These are phyloP conservation scores for Lanzia echinophila DNA, from an alignment of 2,329 filamentous ascomycete genomes.

Conservation along the genomic window DNA sequence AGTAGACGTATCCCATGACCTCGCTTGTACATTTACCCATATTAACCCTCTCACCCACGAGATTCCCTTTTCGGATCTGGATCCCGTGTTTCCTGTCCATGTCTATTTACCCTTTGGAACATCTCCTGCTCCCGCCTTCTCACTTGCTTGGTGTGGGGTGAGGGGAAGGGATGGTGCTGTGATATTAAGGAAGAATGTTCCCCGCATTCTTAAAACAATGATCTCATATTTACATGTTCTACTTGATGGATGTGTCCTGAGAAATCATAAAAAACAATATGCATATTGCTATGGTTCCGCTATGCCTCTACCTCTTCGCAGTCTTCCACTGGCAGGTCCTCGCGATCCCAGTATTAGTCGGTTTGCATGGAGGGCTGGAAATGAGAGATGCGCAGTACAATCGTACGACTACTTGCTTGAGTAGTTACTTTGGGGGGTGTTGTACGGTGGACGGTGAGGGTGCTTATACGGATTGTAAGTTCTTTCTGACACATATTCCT, in stretches of 20 bases:
- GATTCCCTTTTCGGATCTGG: not conserved
- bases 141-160: too few species aligned
- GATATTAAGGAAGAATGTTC: too few species aligned
- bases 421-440: slow-evolving; percentile 7
- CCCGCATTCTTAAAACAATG: too few species aligned
- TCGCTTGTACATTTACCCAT: not conserved
- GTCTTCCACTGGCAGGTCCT: not conserved
- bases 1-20: not conserved
- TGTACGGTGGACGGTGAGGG: not conserved
- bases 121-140: not conserved
- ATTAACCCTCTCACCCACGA: not conserved
- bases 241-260: too few species aligned
- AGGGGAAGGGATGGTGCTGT: too few species aligned
- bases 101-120: not conserved
- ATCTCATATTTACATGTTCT: too few species aligned
- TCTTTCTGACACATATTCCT: too few species aligned
- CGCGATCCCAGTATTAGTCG: not conserved
- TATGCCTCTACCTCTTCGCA: not conserved
- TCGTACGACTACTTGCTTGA: slow-evolving; percentile 7
- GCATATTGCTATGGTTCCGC: too few species aligned
- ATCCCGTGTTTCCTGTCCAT: not conserved
- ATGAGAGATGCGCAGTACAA: not conserved
- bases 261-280: too few species aligned
- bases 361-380: not conserved
- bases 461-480: not conserved